Evolutionary conservation across 176 grass and related monocot genomes (phyloP).

Genomic region (Tillandsia fasciculata): DNA sequence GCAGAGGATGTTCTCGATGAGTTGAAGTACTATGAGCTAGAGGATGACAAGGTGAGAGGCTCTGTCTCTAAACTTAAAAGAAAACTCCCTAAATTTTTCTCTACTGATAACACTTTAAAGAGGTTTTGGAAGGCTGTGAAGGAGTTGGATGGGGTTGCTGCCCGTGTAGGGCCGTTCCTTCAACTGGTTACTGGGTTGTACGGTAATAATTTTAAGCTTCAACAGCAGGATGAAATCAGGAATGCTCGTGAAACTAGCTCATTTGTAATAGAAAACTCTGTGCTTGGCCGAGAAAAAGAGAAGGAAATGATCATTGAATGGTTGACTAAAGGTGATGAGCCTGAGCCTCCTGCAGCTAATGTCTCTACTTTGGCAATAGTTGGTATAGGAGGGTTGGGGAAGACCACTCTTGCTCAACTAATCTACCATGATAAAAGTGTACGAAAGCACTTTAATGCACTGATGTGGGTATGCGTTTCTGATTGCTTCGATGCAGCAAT

Average conservation of each 20-base stretch:
- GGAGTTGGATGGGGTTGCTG: slow-evolving; percentile 4
- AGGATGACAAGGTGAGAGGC: slow-evolving; percentile 15
- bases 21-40: neutral
- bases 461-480: slow-evolving; percentile 17
- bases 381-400: slow-evolving; percentile 17
- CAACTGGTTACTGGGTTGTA: neutral
- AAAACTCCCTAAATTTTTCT: neutral
- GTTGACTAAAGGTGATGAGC: neutral
- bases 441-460: neutral
- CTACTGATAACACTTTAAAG: slow-evolving; percentile 1
- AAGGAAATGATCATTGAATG: slow-evolving; percentile 1
- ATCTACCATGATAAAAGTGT: slow-evolving; percentile 11
- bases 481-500: slow-evolving; percentile 4
- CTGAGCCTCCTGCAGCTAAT: neutral
- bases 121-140: slow-evolving; percentile 3
- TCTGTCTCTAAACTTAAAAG: slow-evolving; percentile 1
- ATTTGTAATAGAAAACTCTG: neutral
- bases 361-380: slow-evolving; percentile 13
- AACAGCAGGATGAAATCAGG: neutral
- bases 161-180: slow-evolving; percentile 4
- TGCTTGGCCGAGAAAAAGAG: slow-evolving; percentile 16
- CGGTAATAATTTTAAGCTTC: neutral
- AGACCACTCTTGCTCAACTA: slow-evolving; percentile 19
- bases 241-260: slow-evolving; percentile 10
- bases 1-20: slow-evolving; percentile 18